These are phyloP conservation scores for Pochonia chlamydosporia DNA, from an alignment of 2,329 filamentous ascomycete genomes.

Conservation along the genomic window DNA sequence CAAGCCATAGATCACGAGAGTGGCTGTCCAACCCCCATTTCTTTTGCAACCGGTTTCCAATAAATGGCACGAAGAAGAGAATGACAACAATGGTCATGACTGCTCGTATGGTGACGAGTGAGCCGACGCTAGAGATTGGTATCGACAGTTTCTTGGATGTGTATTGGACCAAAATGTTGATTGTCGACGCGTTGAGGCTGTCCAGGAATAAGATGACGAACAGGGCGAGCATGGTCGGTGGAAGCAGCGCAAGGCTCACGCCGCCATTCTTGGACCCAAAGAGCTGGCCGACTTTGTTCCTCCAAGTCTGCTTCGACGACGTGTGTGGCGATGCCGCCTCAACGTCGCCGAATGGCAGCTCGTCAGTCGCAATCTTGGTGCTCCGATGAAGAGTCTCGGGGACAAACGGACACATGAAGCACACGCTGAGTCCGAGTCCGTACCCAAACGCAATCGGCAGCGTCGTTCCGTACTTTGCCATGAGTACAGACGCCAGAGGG, in stretches of 20 bases:
- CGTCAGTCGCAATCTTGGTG: background rate
- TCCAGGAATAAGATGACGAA: background rate
- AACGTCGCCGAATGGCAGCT: background rate
- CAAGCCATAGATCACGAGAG: conserved; percentile 5
- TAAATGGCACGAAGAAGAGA: background rate
- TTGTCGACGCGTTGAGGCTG: background rate
- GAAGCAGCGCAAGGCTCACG: background rate
- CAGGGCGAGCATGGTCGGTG: background rate
- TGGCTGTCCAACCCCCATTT: background rate
- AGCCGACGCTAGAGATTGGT: conserved; percentile 1
- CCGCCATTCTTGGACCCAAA: background rate
- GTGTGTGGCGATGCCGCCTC: background rate
- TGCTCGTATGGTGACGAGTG: conserved; percentile 1
- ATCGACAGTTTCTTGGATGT: background rate
- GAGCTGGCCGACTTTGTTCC: background rate
- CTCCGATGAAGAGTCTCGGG: background rate
- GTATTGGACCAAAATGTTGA: conserved; percentile 1
- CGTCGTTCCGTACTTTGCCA: background rate
- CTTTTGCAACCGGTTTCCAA: background rate
- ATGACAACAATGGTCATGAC: background rate
- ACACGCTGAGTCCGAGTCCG: background rate
- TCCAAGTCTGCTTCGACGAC: background rate
- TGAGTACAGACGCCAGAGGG: conserved; percentile 1
- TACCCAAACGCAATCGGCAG: conserved; percentile 3
- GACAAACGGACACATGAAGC: background rate